Evolutionary conservation across 2,329 filamentous ascomycete genomes (phyloP).

Genomic region (Beauveria sp.): DNA sequence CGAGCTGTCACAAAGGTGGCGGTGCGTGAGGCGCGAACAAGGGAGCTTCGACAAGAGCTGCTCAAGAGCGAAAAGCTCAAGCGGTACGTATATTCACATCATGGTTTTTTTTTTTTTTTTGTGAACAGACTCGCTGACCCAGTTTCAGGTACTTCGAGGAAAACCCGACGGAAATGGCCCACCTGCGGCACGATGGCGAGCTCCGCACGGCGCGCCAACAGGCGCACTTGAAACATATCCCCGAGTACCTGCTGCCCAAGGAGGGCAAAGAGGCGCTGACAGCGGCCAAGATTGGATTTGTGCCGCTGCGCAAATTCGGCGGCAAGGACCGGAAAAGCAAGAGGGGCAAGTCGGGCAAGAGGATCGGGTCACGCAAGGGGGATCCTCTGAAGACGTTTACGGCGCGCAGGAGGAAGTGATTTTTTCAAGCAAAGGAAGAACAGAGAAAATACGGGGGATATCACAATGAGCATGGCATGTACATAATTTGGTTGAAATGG

Average conservation of each 20-base stretch:
- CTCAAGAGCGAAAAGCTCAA: constrained; percentile 92
- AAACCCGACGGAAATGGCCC: constrained; percentile 80
- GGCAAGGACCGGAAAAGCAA: constrained; percentile 42
- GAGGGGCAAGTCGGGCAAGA: constrained; percentile 36
- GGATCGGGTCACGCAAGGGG: constrained; percentile 54
- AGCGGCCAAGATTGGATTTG: constrained; percentile 65
- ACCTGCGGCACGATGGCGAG: constrained; percentile 86
- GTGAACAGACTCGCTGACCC: background rate
- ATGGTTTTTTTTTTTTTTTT: background rate
- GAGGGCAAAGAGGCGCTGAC: constrained; percentile 64
- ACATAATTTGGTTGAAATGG: background rate
- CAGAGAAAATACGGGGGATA: too few species aligned
- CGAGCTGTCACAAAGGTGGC: constrained; percentile 84
- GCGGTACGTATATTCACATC: constrained; percentile 32
- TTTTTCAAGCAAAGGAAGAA: background rate
- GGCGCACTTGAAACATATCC: constrained; percentile 86
- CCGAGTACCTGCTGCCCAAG: constrained; percentile 82
- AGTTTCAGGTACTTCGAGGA: constrained; percentile 76
- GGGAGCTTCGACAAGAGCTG: constrained; percentile 82
- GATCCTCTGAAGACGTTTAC: constrained; percentile 91
- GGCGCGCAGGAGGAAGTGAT: constrained; percentile 42
- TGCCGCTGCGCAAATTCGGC: constrained; percentile 54
- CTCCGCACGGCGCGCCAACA: constrained; percentile 76
- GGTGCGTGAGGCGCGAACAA: constrained; percentile 79
- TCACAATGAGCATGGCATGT: background rate